Percentiles rank a stretch among this genome's conserved stretches.
phyloP scores from a whole-genome alignment of 495 filamentous ascomycete species.

The Penicillium argentinense region DNA sequence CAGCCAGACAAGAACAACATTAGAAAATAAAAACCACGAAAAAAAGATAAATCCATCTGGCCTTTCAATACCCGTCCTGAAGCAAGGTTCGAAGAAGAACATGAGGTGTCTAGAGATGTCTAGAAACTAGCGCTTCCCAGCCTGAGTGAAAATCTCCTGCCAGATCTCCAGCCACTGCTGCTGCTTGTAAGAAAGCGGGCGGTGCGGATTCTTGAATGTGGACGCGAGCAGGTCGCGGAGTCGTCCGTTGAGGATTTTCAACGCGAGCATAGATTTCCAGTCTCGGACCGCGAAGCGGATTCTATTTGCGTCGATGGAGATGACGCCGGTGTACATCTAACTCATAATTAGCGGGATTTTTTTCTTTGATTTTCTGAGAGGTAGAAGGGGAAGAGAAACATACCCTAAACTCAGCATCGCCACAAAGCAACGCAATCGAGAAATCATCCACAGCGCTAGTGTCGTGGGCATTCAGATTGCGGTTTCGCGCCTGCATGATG shows the following conservation, averaged over 20 bases:
- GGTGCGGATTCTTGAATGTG: constrained; percentile 72
- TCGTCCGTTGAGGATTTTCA: constrained; percentile 71
- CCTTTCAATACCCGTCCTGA: no score
- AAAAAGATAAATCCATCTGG: neutral
- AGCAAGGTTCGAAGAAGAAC: no score
- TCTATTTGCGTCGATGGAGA: constrained; percentile 81
- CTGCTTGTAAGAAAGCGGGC: constrained; percentile 59
- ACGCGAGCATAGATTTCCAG: constrained; percentile 84
- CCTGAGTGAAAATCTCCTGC: constrained; percentile 43
- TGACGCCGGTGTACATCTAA: constrained; percentile 78
- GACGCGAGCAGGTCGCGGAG: constrained; percentile 70
- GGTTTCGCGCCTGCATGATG: constrained; percentile 85
- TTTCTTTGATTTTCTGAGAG: no score
- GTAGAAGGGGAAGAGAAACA: neutral
- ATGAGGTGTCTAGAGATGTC: no score
- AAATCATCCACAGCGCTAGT: constrained; percentile 80
- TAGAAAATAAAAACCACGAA: neutral
- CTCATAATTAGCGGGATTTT: neutral
- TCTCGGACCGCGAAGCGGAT: constrained; percentile 84
- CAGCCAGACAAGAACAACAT: no score
- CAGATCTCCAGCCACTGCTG: constrained; percentile 77
- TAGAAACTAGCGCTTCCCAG: constrained; percentile 32
- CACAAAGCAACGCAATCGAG: constrained; percentile 78
- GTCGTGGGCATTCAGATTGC: constrained; percentile 85
- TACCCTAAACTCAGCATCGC: constrained; percentile 79